Conservation (phyloP, 192 early-diverging fungal genomes). For the Coemansia sp. region DNA sequence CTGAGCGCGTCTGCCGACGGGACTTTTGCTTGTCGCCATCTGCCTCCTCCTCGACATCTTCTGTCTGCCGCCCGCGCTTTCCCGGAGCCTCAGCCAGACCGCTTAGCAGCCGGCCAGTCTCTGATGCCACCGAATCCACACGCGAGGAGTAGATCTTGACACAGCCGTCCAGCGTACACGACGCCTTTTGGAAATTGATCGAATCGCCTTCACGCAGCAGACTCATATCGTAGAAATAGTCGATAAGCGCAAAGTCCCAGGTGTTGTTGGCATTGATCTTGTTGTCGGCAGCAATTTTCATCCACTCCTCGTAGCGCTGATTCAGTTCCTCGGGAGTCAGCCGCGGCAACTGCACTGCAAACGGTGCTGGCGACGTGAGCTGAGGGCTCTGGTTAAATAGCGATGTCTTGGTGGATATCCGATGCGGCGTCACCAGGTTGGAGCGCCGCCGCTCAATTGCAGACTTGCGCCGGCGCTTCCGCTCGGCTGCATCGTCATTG, state of each 20-base stretch:
- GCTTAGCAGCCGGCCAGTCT: constrained; percentile 84
- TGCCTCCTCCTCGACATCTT: constrained; percentile 50
- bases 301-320: constrained; percentile 86
- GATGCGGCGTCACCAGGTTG: constrained; percentile 44
- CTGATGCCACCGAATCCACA: constrained; percentile 94
- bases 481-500: constrained; percentile 56
- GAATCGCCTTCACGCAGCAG: constrained; percentile 91
- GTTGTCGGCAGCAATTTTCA: constrained; percentile 94
- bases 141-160: constrained; percentile 96
- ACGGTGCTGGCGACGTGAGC: constrained; percentile 34
- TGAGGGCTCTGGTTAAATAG: constrained; percentile 42
- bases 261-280: constrained; percentile 94
- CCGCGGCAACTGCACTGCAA: constrained; percentile 49
- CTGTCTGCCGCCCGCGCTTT: constrained; percentile 35
- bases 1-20: constrained; percentile 43
- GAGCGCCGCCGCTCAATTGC: constrained; percentile 49
- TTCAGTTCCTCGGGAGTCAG: constrained; percentile 59
- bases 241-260: constrained; percentile 97
- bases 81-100: constrained; percentile 76
- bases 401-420: constrained; percentile 25
- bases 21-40: constrained; percentile 35
- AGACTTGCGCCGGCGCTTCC: constrained; percentile 53
- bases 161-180: constrained; percentile 93
- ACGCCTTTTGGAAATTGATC: constrained; percentile 98
- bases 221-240: constrained; percentile 96